phyloP scores from a whole-genome alignment of 2,329 filamentous ascomycete species.

The Penicillium sp. region DNA sequence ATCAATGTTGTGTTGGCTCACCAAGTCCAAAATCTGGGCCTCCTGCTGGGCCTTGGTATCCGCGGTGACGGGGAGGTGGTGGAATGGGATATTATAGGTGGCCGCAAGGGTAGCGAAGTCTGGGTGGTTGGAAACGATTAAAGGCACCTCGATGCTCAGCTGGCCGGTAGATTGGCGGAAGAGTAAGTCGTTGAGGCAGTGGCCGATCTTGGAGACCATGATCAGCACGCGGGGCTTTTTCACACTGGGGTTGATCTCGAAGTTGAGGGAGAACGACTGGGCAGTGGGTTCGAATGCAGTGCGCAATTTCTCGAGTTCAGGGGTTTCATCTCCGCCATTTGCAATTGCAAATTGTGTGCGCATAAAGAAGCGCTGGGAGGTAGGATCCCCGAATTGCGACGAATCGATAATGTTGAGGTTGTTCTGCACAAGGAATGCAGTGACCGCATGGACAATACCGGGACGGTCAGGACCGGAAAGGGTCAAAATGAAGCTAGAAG shows the following conservation, averaged over 20 bases:
- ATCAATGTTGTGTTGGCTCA: conserved; percentile 67
- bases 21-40: conserved; percentile 65
- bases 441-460: conserved; percentile 81
- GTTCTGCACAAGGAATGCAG: conserved; percentile 69
- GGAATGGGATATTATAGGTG: conserved; percentile 74
- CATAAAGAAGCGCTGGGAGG: conserved; percentile 79
- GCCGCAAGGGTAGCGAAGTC: conserved; percentile 67
- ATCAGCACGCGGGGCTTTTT: conserved; percentile 74
- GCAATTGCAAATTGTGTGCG: conserved; percentile 73
- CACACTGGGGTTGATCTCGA: conserved; percentile 65
- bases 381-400: conserved; percentile 77
- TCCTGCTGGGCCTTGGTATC: conserved; percentile 77
- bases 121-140: conserved; percentile 79
- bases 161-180: conserved; percentile 75
- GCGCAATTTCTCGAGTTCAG: conserved; percentile 50
- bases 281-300: conserved; percentile 61
- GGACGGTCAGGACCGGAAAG: conserved; percentile 81
- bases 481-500: conserved; percentile 67
- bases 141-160: conserved; percentile 69
- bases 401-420: conserved; percentile 79
- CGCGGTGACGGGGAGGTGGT: conserved; percentile 74
- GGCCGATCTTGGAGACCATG: conserved; percentile 87
- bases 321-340: conserved; percentile 8
- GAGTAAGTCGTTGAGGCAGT: conserved; percentile 79
- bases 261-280: conserved; percentile 64